A percentile compares a stretch with the other conserved stretches of the same genome.
phyloP scores from a whole-genome alignment of 257 asterid genomes.

The Solanum ahanhuiri region DNA sequence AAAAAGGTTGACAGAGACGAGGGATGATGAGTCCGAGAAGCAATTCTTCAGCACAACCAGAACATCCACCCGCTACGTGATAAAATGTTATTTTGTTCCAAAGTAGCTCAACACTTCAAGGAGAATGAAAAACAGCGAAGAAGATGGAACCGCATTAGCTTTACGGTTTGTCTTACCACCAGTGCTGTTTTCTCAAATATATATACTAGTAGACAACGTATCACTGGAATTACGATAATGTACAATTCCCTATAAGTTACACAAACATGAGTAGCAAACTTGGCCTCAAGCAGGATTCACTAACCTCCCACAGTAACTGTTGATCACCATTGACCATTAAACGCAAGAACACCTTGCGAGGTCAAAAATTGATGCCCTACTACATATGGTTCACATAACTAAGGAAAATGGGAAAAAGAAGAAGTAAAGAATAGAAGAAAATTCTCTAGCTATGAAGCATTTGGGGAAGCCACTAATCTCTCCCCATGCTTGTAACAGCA shows the following conservation, averaged over 20 bases:
- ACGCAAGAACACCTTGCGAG: not conserved
- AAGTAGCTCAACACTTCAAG: not conserved
- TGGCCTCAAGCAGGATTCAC: not conserved
- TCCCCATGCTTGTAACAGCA: conserved; percentile 34
- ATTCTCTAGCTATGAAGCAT: conserved; percentile 11
- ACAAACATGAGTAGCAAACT: not conserved
- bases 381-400: not conserved
- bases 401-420: not conserved
- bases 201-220: not conserved
- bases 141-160: not conserved
- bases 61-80: not conserved
- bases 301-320: not conserved
- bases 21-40: not conserved
- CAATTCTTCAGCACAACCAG: not conserved
- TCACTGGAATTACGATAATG: not conserved
- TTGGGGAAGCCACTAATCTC: conserved; percentile 6
- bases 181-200: not conserved
- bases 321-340: not conserved
- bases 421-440: not conserved
- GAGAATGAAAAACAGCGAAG: not conserved
- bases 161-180: not conserved
- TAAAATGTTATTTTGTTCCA: not conserved
- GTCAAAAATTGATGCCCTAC: not conserved
- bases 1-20: not conserved
- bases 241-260: not conserved